Evolutionary conservation across 805 yeast species (phyloP).

Genomic region (Kodamaea laetipori): DNA sequence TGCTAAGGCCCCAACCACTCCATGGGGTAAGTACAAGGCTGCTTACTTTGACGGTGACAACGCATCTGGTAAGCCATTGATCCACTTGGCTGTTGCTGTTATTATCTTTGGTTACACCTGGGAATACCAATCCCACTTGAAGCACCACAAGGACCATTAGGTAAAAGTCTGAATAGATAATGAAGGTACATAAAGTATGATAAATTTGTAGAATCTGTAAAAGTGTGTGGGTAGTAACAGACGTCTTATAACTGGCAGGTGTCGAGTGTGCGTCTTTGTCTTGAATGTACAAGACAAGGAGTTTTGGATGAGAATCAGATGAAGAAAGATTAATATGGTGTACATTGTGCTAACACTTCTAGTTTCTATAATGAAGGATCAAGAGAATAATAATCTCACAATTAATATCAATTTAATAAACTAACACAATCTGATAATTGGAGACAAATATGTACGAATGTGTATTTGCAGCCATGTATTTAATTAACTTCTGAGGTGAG

Average conservation of each 20-base stretch:
- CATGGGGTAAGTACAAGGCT: constrained; percentile 78
- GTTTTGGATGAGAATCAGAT: too few relatives aligned
- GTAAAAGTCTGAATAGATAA: constrained; percentile 2
- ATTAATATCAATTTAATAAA: not conserved
- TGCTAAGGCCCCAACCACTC: constrained; percentile 62
- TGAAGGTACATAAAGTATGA: constrained; percentile 1
- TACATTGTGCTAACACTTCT: too few relatives aligned
- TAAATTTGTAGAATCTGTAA: not conserved
- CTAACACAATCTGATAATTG: too few relatives aligned
- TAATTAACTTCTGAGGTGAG: too few relatives aligned
- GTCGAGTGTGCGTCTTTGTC: too few relatives aligned
- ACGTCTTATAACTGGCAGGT: too few relatives aligned
- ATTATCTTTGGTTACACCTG: constrained; percentile 80
- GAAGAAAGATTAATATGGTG: too few relatives aligned
- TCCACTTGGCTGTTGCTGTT: constrained; percentile 72
- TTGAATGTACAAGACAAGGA: too few relatives aligned
- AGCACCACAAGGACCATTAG: constrained; percentile 32
- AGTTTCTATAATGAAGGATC: too few relatives aligned
- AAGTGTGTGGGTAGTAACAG: not conserved
- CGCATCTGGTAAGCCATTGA: constrained; percentile 79
- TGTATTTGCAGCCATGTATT: too few relatives aligned
- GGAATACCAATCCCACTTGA: constrained; percentile 90
- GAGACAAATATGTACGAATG: too few relatives aligned
- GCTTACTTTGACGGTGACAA: constrained; percentile 83
- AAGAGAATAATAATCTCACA: too few relatives aligned